These are phyloP conservation scores for Kalanchoe fedtschenkoi DNA, from an alignment of 164 flowering plant species.

Conservation along the genomic window DNA sequence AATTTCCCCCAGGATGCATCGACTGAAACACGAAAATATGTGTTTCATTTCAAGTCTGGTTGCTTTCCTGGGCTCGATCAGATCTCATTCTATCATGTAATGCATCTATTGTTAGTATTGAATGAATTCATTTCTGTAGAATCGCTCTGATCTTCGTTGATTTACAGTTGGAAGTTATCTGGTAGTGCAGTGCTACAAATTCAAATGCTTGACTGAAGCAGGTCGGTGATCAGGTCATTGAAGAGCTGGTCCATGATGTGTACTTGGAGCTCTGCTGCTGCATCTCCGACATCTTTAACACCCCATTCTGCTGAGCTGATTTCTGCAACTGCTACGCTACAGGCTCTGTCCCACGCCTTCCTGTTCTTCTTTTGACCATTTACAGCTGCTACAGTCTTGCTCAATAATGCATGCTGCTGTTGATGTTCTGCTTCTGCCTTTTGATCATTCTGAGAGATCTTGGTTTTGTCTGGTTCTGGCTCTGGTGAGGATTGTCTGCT, in stretches of 20 bases:
- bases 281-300: constrained; percentile 23
- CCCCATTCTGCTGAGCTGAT: constrained; percentile 28
- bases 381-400: constrained; percentile 11
- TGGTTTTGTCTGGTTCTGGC: constrained; percentile 11
- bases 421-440: neutral
- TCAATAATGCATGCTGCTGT: constrained; percentile 2
- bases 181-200: too few species aligned
- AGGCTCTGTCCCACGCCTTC: constrained; percentile 22
- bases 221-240: constrained; percentile 31
- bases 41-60: too few species aligned
- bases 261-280: constrained; percentile 24
- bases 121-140: too few species aligned
- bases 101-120: too few species aligned
- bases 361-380: neutral
- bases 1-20: too few species aligned
- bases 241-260: constrained; percentile 38
- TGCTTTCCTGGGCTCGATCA: too few species aligned
- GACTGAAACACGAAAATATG: too few species aligned
- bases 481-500: constrained; percentile 35
- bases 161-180: too few species aligned
- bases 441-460: constrained; percentile 1
- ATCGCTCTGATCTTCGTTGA: too few species aligned
- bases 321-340: constrained; percentile 35
- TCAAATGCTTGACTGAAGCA: neutral
- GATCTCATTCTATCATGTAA: too few species aligned